phyloP scores from a whole-genome alignment of 257 asterid species.

The Linderniella brevidens region DNA sequence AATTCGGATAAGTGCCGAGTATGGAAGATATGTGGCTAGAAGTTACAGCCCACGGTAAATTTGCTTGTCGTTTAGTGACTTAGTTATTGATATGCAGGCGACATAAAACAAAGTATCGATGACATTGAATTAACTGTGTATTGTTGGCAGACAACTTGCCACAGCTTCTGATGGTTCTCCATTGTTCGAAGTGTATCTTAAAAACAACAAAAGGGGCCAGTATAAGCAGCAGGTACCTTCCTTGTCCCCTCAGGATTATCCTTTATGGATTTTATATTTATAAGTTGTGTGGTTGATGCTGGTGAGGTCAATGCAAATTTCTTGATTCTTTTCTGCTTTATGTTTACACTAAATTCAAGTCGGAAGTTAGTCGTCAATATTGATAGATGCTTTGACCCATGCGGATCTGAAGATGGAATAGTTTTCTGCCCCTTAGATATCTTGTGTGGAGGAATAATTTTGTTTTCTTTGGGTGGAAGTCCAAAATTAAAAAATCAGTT shows the following conservation, averaged over 20 bases:
- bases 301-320: too few relatives aligned
- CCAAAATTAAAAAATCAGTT: too few relatives aligned
- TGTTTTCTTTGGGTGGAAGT: too few relatives aligned
- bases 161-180: slow-evolving; percentile 63
- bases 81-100: neutral
- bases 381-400: too few relatives aligned
- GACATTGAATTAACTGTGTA: neutral
- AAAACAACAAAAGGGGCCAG: slow-evolving; percentile 34
- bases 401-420: too few relatives aligned
- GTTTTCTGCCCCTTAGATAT: too few relatives aligned
- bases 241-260: slow-evolving; percentile 8
- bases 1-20: slow-evolving; percentile 71
- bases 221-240: slow-evolving; percentile 68
- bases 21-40: slow-evolving; percentile 85
- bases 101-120: neutral
- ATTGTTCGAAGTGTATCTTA: slow-evolving; percentile 74
- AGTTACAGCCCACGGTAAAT: slow-evolving; percentile 84
- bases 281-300: neutral
- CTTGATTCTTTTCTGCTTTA: slow-evolving; percentile 1
- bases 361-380: too few relatives aligned
- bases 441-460: too few relatives aligned
- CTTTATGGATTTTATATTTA: slow-evolving; percentile 4
- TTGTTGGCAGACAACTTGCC: slow-evolving; percentile 68
- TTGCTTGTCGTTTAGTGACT: slow-evolving; percentile 7
- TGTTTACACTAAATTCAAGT: too few relatives aligned